phyloP scores from a whole-genome alignment of 495 filamentous ascomycete genomes.

The Aspergillus leporis region DNA sequence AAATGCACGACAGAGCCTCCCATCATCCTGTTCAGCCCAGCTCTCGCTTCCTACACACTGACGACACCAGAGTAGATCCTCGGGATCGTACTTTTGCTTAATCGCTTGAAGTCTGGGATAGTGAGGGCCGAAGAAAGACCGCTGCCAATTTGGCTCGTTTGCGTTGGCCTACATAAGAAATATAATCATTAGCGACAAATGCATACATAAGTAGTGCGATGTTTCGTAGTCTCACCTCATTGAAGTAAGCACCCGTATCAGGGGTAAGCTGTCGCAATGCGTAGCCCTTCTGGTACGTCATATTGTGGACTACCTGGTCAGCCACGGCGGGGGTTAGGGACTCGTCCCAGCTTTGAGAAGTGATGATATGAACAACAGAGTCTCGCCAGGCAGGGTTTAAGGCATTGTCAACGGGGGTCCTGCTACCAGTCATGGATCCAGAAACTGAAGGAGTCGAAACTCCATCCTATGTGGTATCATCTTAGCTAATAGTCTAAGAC shows the following conservation, averaged over 20 bases:
- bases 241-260: slow-evolving; percentile 40
- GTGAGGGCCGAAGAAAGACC: slow-evolving; percentile 52
- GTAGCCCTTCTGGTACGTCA: slow-evolving; percentile 8
- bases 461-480: slow-evolving; percentile 1
- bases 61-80: slow-evolving; percentile 17
- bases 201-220: no score
- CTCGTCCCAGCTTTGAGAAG: slow-evolving; percentile 7
- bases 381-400: slow-evolving; percentile 19
- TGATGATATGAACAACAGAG: slow-evolving; percentile 14
- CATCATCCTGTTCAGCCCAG: no score
- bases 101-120: slow-evolving; percentile 46
- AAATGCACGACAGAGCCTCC: no score
- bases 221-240: slow-evolving; percentile 21
- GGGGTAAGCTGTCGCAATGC: slow-evolving; percentile 34
- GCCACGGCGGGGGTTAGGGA: background rate
- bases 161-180: slow-evolving; percentile 40
- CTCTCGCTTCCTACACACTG: slow-evolving; percentile 21
- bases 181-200: background rate
- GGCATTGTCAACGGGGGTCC: slow-evolving; percentile 9
- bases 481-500: background rate
- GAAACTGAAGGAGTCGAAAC: slow-evolving; percentile 13
- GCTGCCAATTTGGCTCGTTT: slow-evolving; percentile 47
- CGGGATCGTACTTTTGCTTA: slow-evolving; percentile 37
- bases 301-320: background rate
- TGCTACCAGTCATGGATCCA: slow-evolving; percentile 15